Conservation (phyloP, 495 filamentous ascomycete species). For the Aspergillus haitiensis region DNA sequence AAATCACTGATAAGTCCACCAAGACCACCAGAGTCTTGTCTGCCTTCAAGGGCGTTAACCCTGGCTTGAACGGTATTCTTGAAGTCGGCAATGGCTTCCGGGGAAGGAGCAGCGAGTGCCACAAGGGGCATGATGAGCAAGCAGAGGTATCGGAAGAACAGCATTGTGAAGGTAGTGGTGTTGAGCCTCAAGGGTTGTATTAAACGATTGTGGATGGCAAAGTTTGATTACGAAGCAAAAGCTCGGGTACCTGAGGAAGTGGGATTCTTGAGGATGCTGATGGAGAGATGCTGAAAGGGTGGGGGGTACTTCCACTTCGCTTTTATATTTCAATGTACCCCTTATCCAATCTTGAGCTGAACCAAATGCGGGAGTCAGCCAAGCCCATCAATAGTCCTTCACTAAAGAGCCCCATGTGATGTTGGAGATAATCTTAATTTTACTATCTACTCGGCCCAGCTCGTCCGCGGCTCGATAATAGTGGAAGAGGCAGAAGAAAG, state of each 20-base stretch:
- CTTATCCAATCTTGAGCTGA: too few species aligned
- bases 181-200: not conserved
- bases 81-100: not conserved
- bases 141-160: constrained; percentile 1
- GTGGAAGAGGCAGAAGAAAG: not conserved
- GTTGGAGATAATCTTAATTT: not conserved
- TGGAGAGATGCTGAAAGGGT: not conserved
- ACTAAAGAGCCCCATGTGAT: constrained; percentile 1
- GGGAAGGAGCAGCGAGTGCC: not conserved
- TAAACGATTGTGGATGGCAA: not conserved
- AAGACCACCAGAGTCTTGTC: not conserved
- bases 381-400: too few species aligned
- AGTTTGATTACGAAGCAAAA: not conserved
- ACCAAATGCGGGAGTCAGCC: too few species aligned
- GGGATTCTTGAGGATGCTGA: constrained; percentile 1
- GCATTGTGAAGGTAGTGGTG: not conserved
- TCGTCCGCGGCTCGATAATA: not conserved
- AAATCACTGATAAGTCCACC: not conserved
- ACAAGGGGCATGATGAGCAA: not conserved
- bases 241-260: constrained; percentile 1
- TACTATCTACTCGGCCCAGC: not conserved
- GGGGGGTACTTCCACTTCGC: not conserved
- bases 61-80: not conserved
- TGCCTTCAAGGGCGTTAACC: not conserved
- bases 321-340: not conserved